These are phyloP conservation scores for Babesia bovis DNA, from an alignment of 169 alveolate genomes.

Conservation along the genomic window DNA sequence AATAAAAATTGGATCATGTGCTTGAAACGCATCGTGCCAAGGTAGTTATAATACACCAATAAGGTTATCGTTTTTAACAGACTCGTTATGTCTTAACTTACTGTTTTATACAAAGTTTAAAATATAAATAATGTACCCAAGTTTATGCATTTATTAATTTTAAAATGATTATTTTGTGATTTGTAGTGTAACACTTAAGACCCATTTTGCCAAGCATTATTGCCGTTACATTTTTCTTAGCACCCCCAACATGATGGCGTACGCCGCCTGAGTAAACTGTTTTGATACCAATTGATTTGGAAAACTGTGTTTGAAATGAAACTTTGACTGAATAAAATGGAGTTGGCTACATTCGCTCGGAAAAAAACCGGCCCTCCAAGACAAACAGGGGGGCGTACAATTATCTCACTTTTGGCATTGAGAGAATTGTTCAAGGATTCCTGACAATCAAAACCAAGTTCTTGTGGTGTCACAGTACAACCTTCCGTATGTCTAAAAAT, in stretches of 20 bases:
- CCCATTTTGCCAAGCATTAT: too few species aligned
- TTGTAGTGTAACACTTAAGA: too few species aligned
- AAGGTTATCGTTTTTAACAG: too few species aligned
- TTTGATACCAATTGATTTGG: conserved; percentile 50
- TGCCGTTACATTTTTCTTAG: too few species aligned
- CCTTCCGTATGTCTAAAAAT: neutral
- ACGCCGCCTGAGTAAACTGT: conserved; percentile 11
- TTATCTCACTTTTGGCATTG: conserved; percentile 50
- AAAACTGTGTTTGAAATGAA: conserved; percentile 48
- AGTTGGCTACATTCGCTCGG: conserved; percentile 49
- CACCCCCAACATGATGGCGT: neutral
- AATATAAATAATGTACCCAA: neutral
- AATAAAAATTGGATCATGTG: conserved; percentile 84
- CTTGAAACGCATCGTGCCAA: conserved; percentile 78
- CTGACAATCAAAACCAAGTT: conserved; percentile 46
- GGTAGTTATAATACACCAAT: too few species aligned
- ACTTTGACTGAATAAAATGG: conserved; percentile 25
- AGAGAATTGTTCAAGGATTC: conserved; percentile 44
- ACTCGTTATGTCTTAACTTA: too few species aligned
- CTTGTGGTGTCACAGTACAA: conserved; percentile 25
- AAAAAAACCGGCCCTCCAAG: conserved; percentile 54
- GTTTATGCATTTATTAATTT: neutral
- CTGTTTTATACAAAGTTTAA: too few species aligned
- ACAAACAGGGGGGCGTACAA: conserved; percentile 44
- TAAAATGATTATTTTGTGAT: too few species aligned